Evolutionary conservation across 2,329 filamentous ascomycete species (phyloP), one percentile per base, ranked within the genome.

Genomic region (Penicillium griseofulvum): DNA sequence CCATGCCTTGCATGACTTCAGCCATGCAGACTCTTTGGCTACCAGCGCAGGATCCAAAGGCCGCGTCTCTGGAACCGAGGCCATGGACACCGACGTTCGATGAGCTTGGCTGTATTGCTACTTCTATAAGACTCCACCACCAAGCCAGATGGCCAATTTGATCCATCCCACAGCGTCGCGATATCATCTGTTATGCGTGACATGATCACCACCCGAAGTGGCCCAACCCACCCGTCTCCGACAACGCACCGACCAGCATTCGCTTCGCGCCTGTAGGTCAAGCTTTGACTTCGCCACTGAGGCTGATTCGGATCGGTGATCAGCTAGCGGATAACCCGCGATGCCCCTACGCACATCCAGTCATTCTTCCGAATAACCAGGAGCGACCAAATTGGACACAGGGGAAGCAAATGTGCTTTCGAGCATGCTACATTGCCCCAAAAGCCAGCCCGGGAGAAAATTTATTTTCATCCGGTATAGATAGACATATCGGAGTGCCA

Each of bases 21-120:
- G 58, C 28, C 57, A 59, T 19, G 28, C 51, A 16, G 58, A 59
- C 46, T 48, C 48, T 29, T 24, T 51, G 26, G 52, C 55, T 1
- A 56, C 63, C 11, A 62, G 57, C 24, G 49, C 52, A 2, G 56
- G 44, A 5, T 63, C 52, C 4, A 65, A 65, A 24, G 59, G 54
- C 14, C 56, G 44, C 16, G 28, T 50, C 4, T 58, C 54, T 5
- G 60, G 62, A 16, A 55, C 57, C 3, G 63, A 62, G 24, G 48
- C 55, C 12, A 48, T 65, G 16, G 57, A 57, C 1, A 22, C 9
- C 12, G 50, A 48, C 16, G 5, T 49, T n/a, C 24, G 26, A 37
- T 53, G 49, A 56, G 16, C 14, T 12, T 17, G 16, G 19, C 3
- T 44, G 7, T 44, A 16, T 33, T n/a, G 14, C 19, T 28, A 34